These are phyloP conservation scores for Podospora appendiculata DNA, from an alignment of 495 filamentous ascomycete species.

Conservation along the genomic window DNA sequence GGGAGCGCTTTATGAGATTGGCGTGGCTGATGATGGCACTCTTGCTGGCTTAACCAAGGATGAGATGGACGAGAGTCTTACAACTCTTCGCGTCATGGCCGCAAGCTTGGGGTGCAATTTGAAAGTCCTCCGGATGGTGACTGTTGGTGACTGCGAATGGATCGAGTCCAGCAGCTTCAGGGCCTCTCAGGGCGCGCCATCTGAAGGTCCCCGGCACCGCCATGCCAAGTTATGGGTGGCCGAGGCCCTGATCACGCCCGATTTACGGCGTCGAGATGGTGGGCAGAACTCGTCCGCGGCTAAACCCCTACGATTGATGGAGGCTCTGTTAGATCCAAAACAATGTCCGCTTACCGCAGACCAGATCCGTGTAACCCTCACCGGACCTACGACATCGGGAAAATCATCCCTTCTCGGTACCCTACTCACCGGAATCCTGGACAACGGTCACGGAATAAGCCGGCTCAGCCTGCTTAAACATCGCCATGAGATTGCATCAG, in stretches of 20 bases:
- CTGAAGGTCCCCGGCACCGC: slow-evolving; percentile 10
- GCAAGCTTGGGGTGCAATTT: slow-evolving; percentile 82
- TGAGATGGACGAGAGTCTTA: slow-evolving; percentile 84
- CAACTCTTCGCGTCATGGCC: slow-evolving; percentile 80
- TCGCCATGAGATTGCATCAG: slow-evolving; percentile 86
- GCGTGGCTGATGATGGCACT: slow-evolving; percentile 88
- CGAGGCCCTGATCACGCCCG: slow-evolving; percentile 55
- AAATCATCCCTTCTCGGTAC: slow-evolving; percentile 90
- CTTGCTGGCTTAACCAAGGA: slow-evolving; percentile 85
- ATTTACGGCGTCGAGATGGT: slow-evolving; percentile 20
- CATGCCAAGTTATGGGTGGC: slow-evolving; percentile 73
- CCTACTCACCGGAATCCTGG: slow-evolving; percentile 75
- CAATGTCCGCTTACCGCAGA: slow-evolving; percentile 42
- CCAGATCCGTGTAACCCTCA: slow-evolving; percentile 85
- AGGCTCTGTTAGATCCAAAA: slow-evolving; percentile 16
- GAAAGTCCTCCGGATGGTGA: slow-evolving; percentile 74
- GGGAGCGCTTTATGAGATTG: slow-evolving; percentile 93
- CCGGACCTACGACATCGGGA: slow-evolving; percentile 84
- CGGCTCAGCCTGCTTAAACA: slow-evolving; percentile 83
- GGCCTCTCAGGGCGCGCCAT: background rate
- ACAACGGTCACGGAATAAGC: slow-evolving; percentile 88
- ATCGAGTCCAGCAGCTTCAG: slow-evolving; percentile 5
- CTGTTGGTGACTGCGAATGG: slow-evolving; percentile 85
- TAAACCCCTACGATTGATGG: slow-evolving; percentile 6
- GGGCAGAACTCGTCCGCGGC: background rate